phyloP scores from a whole-genome alignment of 2,329 filamentous ascomycete genomes.

The Leptographium procerum region DNA sequence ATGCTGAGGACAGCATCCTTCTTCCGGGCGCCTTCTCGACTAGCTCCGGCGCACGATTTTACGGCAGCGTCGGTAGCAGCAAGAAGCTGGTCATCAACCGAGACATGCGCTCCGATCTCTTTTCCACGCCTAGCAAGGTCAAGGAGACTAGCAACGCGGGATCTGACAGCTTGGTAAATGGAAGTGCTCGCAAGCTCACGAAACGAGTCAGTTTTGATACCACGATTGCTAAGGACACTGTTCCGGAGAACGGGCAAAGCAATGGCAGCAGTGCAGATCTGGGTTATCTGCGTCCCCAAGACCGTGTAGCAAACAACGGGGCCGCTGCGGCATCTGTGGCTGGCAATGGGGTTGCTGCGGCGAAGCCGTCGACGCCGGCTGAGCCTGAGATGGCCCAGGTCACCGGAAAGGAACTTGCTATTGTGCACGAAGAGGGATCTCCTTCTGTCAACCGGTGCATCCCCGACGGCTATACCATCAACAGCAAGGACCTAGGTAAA shows the following conservation, averaged over 20 bases:
- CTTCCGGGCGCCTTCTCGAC: conserved; percentile 75
- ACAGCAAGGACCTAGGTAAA: conserved; percentile 39
- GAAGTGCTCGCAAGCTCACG: conserved; percentile 43
- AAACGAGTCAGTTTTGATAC: conserved; percentile 92
- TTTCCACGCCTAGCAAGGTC: conserved; percentile 47
- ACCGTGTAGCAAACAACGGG: conserved; percentile 26
- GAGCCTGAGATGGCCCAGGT: conserved; percentile 55
- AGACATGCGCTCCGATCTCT: conserved; percentile 64
- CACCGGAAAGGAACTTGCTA: conserved; percentile 63
- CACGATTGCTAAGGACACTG: conserved; percentile 33
- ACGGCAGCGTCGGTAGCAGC: conserved; percentile 57
- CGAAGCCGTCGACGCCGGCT: neutral
- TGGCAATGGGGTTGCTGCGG: conserved; percentile 20
- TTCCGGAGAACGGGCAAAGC: conserved; percentile 9
- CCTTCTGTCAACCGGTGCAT: conserved; percentile 18
- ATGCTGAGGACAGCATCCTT: conserved; percentile 74
- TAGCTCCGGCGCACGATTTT: conserved; percentile 50
- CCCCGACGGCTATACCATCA: conserved; percentile 15
- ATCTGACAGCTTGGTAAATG: conserved; percentile 21
- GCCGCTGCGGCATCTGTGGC: conserved; percentile 24
- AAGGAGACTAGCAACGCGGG: conserved; percentile 25
- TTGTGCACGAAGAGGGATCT: conserved; percentile 57
- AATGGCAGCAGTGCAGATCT: conserved; percentile 39
- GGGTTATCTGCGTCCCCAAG: conserved; percentile 45
- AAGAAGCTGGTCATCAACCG: conserved; percentile 93